phyloP scores from a whole-genome alignment of 129 eudicot genomes.

The Logfia minima region DNA sequence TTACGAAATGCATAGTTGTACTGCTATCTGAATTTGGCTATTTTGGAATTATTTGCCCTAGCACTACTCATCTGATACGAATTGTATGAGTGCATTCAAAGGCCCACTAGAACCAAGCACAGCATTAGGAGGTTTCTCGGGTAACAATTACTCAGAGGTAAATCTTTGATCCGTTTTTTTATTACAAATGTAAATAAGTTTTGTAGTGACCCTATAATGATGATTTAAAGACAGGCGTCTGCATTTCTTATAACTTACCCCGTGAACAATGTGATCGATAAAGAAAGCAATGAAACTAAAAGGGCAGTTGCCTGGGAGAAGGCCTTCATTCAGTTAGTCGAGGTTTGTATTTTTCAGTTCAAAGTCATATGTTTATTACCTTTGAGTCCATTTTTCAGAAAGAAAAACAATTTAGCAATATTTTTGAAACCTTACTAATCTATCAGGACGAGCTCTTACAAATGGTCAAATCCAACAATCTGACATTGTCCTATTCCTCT shows the following conservation, averaged over 20 bases:
- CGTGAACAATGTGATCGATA: constrained; percentile 78
- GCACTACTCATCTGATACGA: constrained; percentile 78
- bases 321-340: constrained; percentile 85
- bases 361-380: not conserved
- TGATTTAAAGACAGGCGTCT: constrained; percentile 72
- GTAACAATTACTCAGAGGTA: constrained; percentile 93
- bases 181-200: constrained; percentile 16
- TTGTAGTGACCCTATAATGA: constrained; percentile 20
- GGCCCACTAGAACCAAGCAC: constrained; percentile 99
- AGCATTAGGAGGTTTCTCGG: constrained; percentile 88
- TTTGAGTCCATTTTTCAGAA: not conserved
- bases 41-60: constrained; percentile 31
- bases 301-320: constrained; percentile 93
- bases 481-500: constrained; percentile 86
- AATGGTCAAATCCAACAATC: constrained; percentile 75
- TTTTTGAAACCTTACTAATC: constrained; percentile 16
- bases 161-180: constrained; percentile 17
- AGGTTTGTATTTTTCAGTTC: constrained; percentile 49
- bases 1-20: too few species aligned
- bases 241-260: constrained; percentile 94
- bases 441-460: constrained; percentile 87
- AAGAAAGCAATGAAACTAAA: constrained; percentile 69
- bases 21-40: constrained; percentile 20
- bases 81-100: constrained; percentile 87
- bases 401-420: not conserved